phyloP scores from a whole-genome alignment of 169 alveolate genomes.

The Miamiensis avidus region DNA sequence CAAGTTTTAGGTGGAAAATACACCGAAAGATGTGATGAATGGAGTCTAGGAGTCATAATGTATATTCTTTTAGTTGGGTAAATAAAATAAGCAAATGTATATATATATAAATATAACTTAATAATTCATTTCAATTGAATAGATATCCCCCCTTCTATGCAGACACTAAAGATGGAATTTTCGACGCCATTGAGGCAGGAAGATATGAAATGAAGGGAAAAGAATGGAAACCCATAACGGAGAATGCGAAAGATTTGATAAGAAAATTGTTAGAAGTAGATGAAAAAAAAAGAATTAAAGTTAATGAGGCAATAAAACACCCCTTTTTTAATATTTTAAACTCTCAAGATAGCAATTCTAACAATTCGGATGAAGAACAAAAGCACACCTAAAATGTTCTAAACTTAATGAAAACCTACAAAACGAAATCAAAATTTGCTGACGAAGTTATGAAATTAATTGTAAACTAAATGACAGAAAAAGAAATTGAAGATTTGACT shows the following conservation, averaged over 20 bases:
- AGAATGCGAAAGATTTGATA: constrained; percentile 69
- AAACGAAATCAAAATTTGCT: background rate
- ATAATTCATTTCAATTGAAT: background rate
- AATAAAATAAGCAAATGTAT: too few relatives aligned
- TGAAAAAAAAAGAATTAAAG: constrained; percentile 39
- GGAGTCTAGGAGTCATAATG: constrained; percentile 49
- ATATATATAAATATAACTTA: too few relatives aligned
- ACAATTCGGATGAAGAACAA: background rate
- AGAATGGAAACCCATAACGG: constrained; percentile 42
- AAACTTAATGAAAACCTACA: too few relatives aligned
- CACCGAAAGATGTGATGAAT: constrained; percentile 50
- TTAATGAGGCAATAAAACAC: constrained; percentile 41
- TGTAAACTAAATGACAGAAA: background rate
- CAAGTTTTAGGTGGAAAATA: constrained; percentile 40
- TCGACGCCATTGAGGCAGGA: constrained; percentile 1
- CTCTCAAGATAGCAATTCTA: background rate
- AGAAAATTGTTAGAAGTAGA: constrained; percentile 46
- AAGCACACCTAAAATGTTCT: background rate
- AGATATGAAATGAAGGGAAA: constrained; percentile 10
- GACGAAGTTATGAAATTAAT: background rate
- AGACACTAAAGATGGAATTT: constrained; percentile 24
- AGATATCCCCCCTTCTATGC: constrained; percentile 49
- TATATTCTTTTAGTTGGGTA: constrained; percentile 34
- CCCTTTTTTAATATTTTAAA: constrained; percentile 17
- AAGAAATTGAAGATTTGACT: background rate